Conservation (phyloP, 2,329 filamentous ascomycete species). For the Penicillium sclerotigenum region DNA sequence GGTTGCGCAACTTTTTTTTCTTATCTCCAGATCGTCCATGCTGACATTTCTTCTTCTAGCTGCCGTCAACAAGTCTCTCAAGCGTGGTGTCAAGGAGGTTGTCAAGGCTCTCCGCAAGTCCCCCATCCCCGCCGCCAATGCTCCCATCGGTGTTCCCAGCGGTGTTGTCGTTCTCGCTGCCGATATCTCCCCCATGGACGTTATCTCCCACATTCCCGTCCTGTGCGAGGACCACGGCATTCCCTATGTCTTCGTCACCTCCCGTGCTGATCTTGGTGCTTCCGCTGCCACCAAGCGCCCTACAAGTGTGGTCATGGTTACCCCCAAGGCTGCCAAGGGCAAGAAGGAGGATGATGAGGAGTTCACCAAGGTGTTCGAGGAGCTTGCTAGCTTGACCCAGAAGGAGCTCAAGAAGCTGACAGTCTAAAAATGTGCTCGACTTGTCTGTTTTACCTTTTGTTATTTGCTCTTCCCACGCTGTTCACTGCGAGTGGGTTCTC, state of each 20-base stretch:
- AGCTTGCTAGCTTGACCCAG: slow-evolving; percentile 57
- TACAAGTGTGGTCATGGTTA: slow-evolving; percentile 90
- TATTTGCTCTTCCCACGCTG: slow-evolving; percentile 21
- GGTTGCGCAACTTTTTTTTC: background rate
- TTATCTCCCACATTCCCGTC: slow-evolving; percentile 96
- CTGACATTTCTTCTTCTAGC: slow-evolving; percentile 53
- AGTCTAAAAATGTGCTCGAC: slow-evolving; percentile 39
- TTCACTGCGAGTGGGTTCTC: slow-evolving; percentile 30
- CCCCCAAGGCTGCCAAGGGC: slow-evolving; percentile 51
- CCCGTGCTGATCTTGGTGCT: slow-evolving; percentile 87
- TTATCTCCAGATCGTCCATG: background rate
- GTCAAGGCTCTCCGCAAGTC: slow-evolving; percentile 98
- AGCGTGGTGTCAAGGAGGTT: slow-evolving; percentile 97
- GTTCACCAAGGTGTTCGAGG: slow-evolving; percentile 54
- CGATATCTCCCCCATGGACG: slow-evolving; percentile 97
- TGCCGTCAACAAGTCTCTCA: slow-evolving; percentile 90
- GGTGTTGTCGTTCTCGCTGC: slow-evolving; percentile 86
- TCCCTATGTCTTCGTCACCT: slow-evolving; percentile 92
- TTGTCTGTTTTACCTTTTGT: slow-evolving; percentile 21
- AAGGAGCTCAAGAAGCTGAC: slow-evolving; percentile 59
- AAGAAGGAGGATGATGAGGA: slow-evolving; percentile 50
- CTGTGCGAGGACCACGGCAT: slow-evolving; percentile 98
- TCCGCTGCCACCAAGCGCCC: slow-evolving; percentile 94
- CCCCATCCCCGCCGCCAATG: slow-evolving; percentile 62
- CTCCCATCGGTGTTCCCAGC: slow-evolving; percentile 61